Conservation (phyloP, 108 stramenopile genomes). For the Nitzschia sp. region DNA sequence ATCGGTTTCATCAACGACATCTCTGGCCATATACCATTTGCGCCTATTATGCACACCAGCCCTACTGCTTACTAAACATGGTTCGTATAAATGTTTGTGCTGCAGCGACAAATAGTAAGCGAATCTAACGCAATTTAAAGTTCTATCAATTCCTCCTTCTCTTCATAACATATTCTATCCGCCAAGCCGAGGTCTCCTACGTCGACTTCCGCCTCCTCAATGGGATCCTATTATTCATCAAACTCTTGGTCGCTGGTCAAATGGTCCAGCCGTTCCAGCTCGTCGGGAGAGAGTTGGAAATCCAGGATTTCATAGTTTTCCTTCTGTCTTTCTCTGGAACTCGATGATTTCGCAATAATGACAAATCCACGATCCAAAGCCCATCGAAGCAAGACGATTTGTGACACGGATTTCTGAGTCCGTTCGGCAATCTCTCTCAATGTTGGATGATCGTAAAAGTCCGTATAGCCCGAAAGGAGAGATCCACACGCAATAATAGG, state of each 20-base stretch:
- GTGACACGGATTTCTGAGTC: constrained; percentile 45
- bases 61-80: too few relatives aligned
- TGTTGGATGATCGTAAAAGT: constrained; percentile 19
- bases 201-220: constrained; percentile 26
- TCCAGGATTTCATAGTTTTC: constrained; percentile 75
- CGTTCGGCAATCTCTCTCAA: constrained; percentile 46
- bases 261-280: constrained; percentile 52
- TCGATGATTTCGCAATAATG: constrained; percentile 69
- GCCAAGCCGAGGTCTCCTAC: constrained; percentile 13
- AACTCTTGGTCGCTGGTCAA: constrained; percentile 15
- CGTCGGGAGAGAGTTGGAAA: constrained; percentile 51
- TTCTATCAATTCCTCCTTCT: too few relatives aligned
- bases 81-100: too few relatives aligned
- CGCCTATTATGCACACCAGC: too few relatives aligned
- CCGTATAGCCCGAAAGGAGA: constrained; percentile 30
- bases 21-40: too few relatives aligned
- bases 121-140: too few relatives aligned
- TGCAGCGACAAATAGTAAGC: too few relatives aligned
- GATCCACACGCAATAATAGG: constrained; percentile 65
- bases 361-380: constrained; percentile 48
- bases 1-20: too few relatives aligned
- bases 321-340: constrained; percentile 48
- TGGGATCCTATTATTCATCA: constrained; percentile 31
- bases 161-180: background rate
- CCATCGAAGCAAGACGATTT: constrained; percentile 70